Evolutionary conservation across 2,329 filamentous ascomycete genomes (phyloP), one percentile per base, ranked within the genome.

Genomic region (Claviceps quebecensis): DNA sequence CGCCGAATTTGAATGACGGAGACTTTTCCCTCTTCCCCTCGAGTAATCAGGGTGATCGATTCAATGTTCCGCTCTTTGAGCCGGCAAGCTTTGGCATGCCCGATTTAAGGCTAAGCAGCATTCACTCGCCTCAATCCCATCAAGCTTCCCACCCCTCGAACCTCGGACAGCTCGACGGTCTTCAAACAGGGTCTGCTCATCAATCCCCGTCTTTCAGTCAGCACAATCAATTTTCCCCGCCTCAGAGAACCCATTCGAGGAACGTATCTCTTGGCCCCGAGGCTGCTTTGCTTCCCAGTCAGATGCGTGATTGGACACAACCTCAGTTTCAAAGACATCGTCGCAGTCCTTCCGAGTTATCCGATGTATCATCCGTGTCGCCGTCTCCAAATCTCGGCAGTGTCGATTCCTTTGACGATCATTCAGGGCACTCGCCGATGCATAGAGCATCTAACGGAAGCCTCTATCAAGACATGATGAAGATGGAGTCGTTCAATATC

Each of bases 281-380:
- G 60, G 73, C 76, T 5, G 77, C 78, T 1, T 65, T 80, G n/a
- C 65, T 78, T 29, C 72, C 70, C 2, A 69, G 67, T n/a, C 76
- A 78, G 56, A 58, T 73, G 47, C 59, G 58, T 50, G 76, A 80
- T 53, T 81, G 77, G 77, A 72, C 59, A 43, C 72, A 73, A 52
- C 67, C 72, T 14, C 75, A 79, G 54, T 96, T 95, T 62, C 84
- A 87, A 57, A 75, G 79, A n/a, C 91, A 96, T 64, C 79, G 89
- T 59, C 81, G 90, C 61, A 83, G 80, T 39, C 86, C 87, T 1
- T 96, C 90, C n/a, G 91, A 96, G 59, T 88, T 84, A 61, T 95
- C 89, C 2, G 91, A 96, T 58, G 83, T 95, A 5, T 95, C 84
- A 5, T 95, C 88, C 17, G 86, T 83, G 16, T 83, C 86, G 22